Evolutionary conservation across 2,329 filamentous ascomycete species (phyloP).

Genomic region (Fusarium pseudograminearum): DNA sequence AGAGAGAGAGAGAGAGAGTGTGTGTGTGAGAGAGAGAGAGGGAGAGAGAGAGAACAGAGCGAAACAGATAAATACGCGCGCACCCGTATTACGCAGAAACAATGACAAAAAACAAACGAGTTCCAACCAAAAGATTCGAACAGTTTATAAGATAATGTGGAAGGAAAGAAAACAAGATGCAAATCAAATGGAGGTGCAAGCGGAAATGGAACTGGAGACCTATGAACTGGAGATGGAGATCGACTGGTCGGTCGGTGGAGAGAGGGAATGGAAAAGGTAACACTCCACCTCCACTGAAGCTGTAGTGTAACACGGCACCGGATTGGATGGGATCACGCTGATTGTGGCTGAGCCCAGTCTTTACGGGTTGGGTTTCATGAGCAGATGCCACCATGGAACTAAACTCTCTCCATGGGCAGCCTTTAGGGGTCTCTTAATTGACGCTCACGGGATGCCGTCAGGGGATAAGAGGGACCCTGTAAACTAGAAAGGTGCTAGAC

Average conservation of each 20-base stretch:
- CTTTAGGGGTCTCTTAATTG: slow-evolving; percentile 20
- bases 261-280: slow-evolving; percentile 33
- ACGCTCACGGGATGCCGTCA: slow-evolving; percentile 3
- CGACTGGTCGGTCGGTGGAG: slow-evolving; percentile 28
- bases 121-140: slow-evolving; percentile 4
- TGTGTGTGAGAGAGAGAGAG: not conserved
- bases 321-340: slow-evolving; percentile 34
- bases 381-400: slow-evolving; percentile 19
- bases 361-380: slow-evolving; percentile 22
- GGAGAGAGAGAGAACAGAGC: not conserved
- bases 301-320: not conserved
- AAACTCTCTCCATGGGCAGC: not conserved
- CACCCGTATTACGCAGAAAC: slow-evolving; percentile 9
- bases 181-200: slow-evolving; percentile 7
- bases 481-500: not conserved
- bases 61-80: slow-evolving; percentile 9
- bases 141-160: not conserved
- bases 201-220: slow-evolving; percentile 12
- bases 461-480: slow-evolving; percentile 11
- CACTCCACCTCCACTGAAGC: slow-evolving; percentile 9
- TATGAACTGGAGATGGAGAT: slow-evolving; percentile 25
- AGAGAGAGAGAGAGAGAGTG: not conserved
- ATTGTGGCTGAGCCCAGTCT: slow-evolving; percentile 38
- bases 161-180: slow-evolving; percentile 3
- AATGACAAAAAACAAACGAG: not conserved